Base-by-base conservation (phyloP, 2,329 filamentous ascomycete species). In the Pseudogymnoascus sp. region DNA sequence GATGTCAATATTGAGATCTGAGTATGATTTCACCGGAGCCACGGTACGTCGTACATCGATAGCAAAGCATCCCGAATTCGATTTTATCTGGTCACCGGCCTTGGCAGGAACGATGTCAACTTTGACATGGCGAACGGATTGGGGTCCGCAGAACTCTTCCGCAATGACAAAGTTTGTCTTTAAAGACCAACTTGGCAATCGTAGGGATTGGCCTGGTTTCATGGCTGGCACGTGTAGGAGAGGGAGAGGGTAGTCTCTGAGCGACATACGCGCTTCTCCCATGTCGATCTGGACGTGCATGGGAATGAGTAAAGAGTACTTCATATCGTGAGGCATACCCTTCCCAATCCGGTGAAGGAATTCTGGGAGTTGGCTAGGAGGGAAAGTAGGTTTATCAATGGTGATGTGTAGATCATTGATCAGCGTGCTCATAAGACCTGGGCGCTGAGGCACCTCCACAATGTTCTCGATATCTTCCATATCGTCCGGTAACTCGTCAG, bases 1-100 rank as follows among this genome's bases (percentile, higher is more conserved):
- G 74, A 99, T 92, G 66, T 96, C 90, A 69, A 99, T 82, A 35
- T 84, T 85, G 74, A 97, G 92, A 71, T 97, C 89, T 0, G 94
- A 97, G 72, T 94, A 99, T 0, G 92, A 95, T 76, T 99, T 99
- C 66, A 99, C 91, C 0, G 95, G 91, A 7, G 92, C 91, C 33
- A 97, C 90, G 0, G 94, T 97, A 48, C 94, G 86, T 61, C 90
- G 86, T 27, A 99, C 91, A 70, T 94, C 89, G 61, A 99, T 88
- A 2, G 86, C 83, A 72, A 96, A 96, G 61, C 88, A 84, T 39
- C 87, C 83, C 31, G 81, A 80, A 12, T 79, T 81, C 2, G 82
- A 79, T 17, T 76, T 72, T 17, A 78, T 78, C 1, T 86, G 81
- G 60, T 85, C 81, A n/a, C 77, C 68, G 27, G 74, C 72, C 31